phyloP scores from a whole-genome alignment of 1,139 yeast genomes.

The Sugiyamaella xylanicola region DNA sequence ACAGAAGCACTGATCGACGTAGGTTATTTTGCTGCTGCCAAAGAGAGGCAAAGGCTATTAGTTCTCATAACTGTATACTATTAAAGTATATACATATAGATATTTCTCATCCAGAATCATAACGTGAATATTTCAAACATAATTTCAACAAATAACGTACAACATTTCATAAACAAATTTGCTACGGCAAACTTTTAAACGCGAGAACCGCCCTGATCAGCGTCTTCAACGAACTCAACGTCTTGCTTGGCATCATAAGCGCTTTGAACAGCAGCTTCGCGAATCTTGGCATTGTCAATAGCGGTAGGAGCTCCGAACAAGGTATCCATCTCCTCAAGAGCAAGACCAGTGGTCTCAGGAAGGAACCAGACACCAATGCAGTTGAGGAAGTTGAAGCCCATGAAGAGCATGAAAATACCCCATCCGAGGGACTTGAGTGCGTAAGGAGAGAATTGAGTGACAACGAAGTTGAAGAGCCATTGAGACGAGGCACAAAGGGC shows the following conservation, averaged over 20 bases:
- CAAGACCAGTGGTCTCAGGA: slow-evolving; percentile 75
- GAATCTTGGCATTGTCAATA: slow-evolving; percentile 18
- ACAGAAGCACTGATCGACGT: neutral
- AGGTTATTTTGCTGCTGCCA: neutral
- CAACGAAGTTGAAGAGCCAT: slow-evolving; percentile 81
- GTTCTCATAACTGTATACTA: neutral
- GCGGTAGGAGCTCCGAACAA: slow-evolving; percentile 28
- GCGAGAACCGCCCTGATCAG: slow-evolving; percentile 4
- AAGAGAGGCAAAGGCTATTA: neutral
- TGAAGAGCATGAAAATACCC: slow-evolving; percentile 69
- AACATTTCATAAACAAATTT: neutral
- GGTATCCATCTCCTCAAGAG: slow-evolving; percentile 69
- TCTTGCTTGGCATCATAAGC: slow-evolving; percentile 19
- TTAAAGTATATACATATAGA: neutral
- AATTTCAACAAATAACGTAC: neutral
- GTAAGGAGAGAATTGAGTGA: slow-evolving; percentile 63
- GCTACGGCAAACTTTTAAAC: slow-evolving; percentile 1
- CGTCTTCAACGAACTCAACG: slow-evolving; percentile 12
- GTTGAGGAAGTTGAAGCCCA: slow-evolving; percentile 59
- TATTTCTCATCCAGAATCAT: neutral
- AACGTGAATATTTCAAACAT: neutral
- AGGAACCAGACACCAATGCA: slow-evolving; percentile 56
- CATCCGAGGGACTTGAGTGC: slow-evolving; percentile 56
- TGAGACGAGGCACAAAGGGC: slow-evolving; percentile 68
- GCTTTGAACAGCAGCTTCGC: slow-evolving; percentile 16